These are phyloP conservation scores for Cavenderia fasciculata DNA, from an alignment of 78 protist genomes.

Conservation along the genomic window DNA sequence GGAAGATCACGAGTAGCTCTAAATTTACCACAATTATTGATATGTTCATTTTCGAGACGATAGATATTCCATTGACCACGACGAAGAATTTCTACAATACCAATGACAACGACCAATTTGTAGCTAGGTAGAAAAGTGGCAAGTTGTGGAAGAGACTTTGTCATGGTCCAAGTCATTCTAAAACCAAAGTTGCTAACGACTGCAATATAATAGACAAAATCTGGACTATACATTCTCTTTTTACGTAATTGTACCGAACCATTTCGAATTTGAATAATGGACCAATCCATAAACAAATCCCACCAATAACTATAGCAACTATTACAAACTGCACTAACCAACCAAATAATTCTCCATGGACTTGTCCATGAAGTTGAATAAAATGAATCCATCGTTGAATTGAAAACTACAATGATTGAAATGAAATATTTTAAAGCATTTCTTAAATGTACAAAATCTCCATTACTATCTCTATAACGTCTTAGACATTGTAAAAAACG, in stretches of 20 bases:
- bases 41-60: constrained; percentile 82
- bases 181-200: constrained; percentile 65
- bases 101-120: constrained; percentile 58
- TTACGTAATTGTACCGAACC: too few relatives aligned
- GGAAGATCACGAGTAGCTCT: constrained; percentile 68
- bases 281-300: constrained; percentile 77
- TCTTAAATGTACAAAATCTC: constrained; percentile 63
- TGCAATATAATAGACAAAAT: constrained; percentile 69
- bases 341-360: constrained; percentile 58
- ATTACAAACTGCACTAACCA: constrained; percentile 15
- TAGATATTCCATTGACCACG: constrained; percentile 79
- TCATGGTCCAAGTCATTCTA: constrained; percentile 70
- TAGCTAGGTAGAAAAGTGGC: constrained; percentile 21
- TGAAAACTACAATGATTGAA: constrained; percentile 32
- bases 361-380: constrained; percentile 35
- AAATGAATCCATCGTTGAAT: constrained; percentile 45
- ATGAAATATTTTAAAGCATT: constrained; percentile 74
- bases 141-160: constrained; percentile 69
- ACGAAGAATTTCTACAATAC: constrained; percentile 43
- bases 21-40: constrained; percentile 75
- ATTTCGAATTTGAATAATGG: too few relatives aligned
- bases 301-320: constrained; percentile 53
- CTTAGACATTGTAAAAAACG: constrained; percentile 88
- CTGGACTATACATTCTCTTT: constrained; percentile 66
- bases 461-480: constrained; percentile 75